Evolutionary conservation across 208 protist genomes (phyloP).

Genomic region (Trypanosoma cruzi): DNA sequence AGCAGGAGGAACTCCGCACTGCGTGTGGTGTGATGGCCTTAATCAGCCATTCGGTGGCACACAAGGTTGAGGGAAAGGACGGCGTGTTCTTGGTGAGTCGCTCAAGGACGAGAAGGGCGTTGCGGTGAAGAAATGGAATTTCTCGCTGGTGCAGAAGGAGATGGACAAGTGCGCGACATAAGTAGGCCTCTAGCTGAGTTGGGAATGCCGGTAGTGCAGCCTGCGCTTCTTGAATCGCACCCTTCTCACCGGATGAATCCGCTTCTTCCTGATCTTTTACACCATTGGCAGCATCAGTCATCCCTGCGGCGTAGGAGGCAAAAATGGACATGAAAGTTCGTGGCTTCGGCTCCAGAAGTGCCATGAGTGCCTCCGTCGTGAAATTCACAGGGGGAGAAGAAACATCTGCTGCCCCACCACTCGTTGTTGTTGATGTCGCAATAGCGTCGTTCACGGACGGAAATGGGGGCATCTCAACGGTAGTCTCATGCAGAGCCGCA

Average conservation of each 20-base stretch:
- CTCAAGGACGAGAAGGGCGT: conserved; percentile 66
- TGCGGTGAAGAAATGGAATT: conserved; percentile 66
- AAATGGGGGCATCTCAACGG: conserved; percentile 16
- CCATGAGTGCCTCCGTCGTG: conserved; percentile 24
- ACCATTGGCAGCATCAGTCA: background rate
- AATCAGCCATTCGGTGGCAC: conserved; percentile 53
- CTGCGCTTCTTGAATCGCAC: background rate
- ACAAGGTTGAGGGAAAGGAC: conserved; percentile 54
- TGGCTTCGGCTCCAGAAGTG: conserved; percentile 27
- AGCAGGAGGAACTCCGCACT: conserved; percentile 56
- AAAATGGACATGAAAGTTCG: conserved; percentile 21
- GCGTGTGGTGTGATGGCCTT: conserved; percentile 57
- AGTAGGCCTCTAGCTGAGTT: conserved; percentile 65
- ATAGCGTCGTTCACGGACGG: background rate
- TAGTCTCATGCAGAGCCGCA: conserved; percentile 18
- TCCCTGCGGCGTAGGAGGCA: background rate
- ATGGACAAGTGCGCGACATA: conserved; percentile 51
- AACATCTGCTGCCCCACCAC: background rate
- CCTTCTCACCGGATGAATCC: background rate
- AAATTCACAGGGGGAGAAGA: background rate
- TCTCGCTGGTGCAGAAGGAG: conserved; percentile 51
- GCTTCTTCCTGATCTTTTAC: conserved; percentile 1
- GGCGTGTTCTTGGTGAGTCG: conserved; percentile 45
- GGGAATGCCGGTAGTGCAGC: conserved; percentile 30
- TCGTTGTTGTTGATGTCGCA: background rate